Conservation (phyloP, 768 basidiomycete species). For the Suillus luteus region DNA sequence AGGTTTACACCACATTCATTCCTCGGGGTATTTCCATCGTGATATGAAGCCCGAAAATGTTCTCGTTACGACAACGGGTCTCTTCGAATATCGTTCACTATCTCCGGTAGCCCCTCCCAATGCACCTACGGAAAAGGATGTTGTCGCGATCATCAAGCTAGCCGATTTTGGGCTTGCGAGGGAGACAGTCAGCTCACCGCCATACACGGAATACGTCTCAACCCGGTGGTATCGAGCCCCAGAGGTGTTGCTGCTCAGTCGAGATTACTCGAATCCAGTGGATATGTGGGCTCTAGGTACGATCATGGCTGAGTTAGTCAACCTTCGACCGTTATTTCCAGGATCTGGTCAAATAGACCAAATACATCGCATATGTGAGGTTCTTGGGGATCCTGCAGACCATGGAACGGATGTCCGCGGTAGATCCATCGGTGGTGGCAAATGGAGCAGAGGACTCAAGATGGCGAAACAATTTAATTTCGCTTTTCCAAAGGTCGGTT, state of each 20-base stretch:
- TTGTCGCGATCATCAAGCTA: slow-evolving; percentile 94
- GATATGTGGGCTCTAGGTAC: slow-evolving; percentile 99
- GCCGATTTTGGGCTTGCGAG: slow-evolving; percentile 98
- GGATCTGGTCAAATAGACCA: slow-evolving; percentile 93
- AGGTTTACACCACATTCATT: slow-evolving; percentile 92
- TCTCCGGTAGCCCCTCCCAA: slow-evolving; percentile 67
- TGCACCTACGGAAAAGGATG: slow-evolving; percentile 83
- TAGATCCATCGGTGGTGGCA: slow-evolving; percentile 78
- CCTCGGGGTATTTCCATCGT: slow-evolving; percentile 94
- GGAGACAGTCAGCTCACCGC: slow-evolving; percentile 83
- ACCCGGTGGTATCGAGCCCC: slow-evolving; percentile 99
- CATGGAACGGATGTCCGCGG: slow-evolving; percentile 78
- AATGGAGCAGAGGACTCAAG: slow-evolving; percentile 82
- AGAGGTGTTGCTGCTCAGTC: slow-evolving; percentile 88
- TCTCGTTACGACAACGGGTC: slow-evolving; percentile 94
- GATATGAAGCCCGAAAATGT: slow-evolving; percentile 99
- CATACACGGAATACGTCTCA: slow-evolving; percentile 98
- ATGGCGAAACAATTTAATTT: slow-evolving; percentile 88
- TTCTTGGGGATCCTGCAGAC: slow-evolving; percentile 90
- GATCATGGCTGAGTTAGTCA: slow-evolving; percentile 96
- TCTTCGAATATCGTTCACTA: slow-evolving; percentile 86
- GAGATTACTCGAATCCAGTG: slow-evolving; percentile 94
- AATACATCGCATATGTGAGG: slow-evolving; percentile 83
- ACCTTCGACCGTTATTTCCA: slow-evolving; percentile 93
- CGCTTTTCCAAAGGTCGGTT: slow-evolving; percentile 82